Evolutionary conservation across 1,139 yeast species (phyloP).

Genomic region (Candida dubliniensis): DNA sequence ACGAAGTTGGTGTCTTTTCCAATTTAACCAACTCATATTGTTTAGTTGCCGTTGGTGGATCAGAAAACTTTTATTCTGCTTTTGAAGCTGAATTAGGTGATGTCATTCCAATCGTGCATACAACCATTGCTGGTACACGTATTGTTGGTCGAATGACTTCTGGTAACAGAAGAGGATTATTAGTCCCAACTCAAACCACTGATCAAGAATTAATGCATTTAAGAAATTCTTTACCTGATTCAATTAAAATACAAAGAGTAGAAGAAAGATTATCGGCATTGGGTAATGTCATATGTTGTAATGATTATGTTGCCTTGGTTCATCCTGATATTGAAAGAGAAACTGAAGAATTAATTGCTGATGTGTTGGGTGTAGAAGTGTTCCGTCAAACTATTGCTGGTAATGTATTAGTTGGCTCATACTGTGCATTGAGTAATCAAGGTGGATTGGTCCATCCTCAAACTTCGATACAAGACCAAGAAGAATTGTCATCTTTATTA

Average conservation of each 20-base stretch:
- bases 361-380: constrained; percentile 98
- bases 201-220: constrained; percentile 98
- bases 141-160: constrained; percentile 98
- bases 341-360: constrained; percentile 97
- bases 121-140: constrained; percentile 97
- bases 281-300: constrained; percentile 98
- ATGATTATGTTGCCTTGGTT: constrained; percentile 97
- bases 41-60: constrained; percentile 95
- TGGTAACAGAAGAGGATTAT: constrained; percentile 95
- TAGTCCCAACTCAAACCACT: constrained; percentile 98
- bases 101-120: constrained; percentile 92
- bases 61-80: constrained; percentile 96
- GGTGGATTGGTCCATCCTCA: constrained; percentile 99
- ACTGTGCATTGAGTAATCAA: constrained; percentile 91
- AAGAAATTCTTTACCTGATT: constrained; percentile 95
- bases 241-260: constrained; percentile 93
- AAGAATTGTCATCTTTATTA: constrained; percentile 89
- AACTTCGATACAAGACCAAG: constrained; percentile 96
- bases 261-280: constrained; percentile 96
- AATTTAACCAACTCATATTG: constrained; percentile 96
- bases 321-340: constrained; percentile 99
- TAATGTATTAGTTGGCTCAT: constrained; percentile 94
- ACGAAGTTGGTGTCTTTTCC: constrained; percentile 97
- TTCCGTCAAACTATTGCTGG: constrained; percentile 99
- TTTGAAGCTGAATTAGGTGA: constrained; percentile 98